A percentile compares a stretch with the other conserved stretches of the same genome.
Conservation (phyloP, 78 protist genomes). For the Dictyostelium capitatum region DNA sequence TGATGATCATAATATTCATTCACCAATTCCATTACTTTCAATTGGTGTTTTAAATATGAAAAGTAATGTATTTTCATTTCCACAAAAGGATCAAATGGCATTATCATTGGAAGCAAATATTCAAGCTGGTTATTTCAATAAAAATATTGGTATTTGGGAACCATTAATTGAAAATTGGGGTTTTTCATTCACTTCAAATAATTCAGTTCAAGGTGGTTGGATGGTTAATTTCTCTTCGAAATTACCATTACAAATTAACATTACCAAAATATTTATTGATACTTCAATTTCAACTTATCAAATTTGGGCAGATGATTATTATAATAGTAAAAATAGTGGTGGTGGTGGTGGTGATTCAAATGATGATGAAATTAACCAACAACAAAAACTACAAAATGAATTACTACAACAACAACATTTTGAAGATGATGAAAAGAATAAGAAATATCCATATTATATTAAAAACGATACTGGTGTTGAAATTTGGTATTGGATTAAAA, state of each 20-base stretch:
- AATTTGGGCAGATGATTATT: conserved; percentile 64
- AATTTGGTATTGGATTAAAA: conserved; percentile 76
- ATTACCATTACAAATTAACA: conserved; percentile 55
- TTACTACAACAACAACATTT: background rate
- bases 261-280: conserved; percentile 75
- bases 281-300: conserved; percentile 78
- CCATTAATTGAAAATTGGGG: conserved; percentile 82
- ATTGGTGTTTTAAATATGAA: conserved; percentile 12
- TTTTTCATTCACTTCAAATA: conserved; percentile 34
- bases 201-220: conserved; percentile 50
- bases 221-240: conserved; percentile 29
- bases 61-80: conserved; percentile 20
- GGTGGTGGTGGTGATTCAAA: background rate
- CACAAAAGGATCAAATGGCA: conserved; percentile 56
- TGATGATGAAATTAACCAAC: background rate
- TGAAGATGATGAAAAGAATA: background rate
- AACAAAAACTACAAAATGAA: background rate
- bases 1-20: conserved; percentile 21
- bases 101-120: conserved; percentile 18
- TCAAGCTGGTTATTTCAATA: conserved; percentile 63
- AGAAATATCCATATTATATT: conserved; percentile 46
- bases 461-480: conserved; percentile 68
- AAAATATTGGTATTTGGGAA: conserved; percentile 79
- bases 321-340: background rate
- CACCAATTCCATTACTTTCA: background rate